Percentiles rank a stretch among this genome's conserved stretches.
Evolutionary conservation across 106 monocot species (phyloP).

Genomic region (Phalaenopsis aphrodite): DNA sequence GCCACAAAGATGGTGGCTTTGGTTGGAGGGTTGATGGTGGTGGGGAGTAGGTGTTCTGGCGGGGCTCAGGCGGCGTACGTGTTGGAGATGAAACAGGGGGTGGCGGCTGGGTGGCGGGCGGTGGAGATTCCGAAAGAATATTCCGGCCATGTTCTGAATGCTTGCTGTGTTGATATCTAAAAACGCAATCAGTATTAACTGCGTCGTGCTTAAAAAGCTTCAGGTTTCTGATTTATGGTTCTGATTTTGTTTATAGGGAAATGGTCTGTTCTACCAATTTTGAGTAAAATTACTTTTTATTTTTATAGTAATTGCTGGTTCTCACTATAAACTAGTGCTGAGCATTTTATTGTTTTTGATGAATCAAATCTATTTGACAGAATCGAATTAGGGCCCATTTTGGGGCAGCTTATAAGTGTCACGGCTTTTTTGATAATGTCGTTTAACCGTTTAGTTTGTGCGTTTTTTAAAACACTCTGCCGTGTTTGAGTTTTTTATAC

Average conservation of each 20-base stretch:
- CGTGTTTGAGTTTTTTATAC: no score
- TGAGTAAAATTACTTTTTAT: no score
- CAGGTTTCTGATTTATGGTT: not conserved
- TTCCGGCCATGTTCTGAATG: slow-evolving; percentile 28
- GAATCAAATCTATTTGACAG: no score
- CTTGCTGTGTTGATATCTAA: slow-evolving; percentile 16
- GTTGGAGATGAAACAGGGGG: slow-evolving; percentile 5
- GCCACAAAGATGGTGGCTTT: slow-evolving; percentile 20
- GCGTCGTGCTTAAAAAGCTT: not conserved
- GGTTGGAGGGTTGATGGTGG: slow-evolving; percentile 13
- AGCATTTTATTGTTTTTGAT: no score
- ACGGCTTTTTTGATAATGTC: no score
- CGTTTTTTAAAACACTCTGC: no score
- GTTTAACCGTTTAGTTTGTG: no score
- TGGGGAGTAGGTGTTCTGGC: slow-evolving; percentile 26
- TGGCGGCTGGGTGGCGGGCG: slow-evolving; percentile 15
- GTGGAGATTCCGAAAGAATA: slow-evolving; percentile 20
- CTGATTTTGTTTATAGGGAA: not conserved
- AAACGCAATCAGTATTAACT: not conserved
- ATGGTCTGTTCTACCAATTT: no score
- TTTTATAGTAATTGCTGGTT: no score
- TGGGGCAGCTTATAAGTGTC: no score
- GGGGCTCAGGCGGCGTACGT: slow-evolving; percentile 16
- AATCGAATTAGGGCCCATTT: no score
- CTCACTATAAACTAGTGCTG: no score